Percentiles rank a stretch among this genome's conserved stretches.
Evolutionary conservation across 495 filamentous ascomycete species (phyloP).

Genomic region (Xylaria intraflava): DNA sequence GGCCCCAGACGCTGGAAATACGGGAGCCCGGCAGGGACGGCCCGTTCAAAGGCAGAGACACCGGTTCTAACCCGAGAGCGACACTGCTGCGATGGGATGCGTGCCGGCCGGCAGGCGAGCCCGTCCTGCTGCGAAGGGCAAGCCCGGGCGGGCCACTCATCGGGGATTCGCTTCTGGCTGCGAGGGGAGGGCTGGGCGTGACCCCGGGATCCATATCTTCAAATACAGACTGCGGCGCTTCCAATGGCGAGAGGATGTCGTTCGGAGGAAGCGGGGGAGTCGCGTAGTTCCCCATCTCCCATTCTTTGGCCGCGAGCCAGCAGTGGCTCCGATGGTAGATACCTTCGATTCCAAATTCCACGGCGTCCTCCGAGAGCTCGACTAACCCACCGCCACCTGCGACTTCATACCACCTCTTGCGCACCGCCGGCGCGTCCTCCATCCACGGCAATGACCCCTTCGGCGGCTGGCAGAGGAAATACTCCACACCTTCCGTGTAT

Average conservation of each 20-base stretch:
- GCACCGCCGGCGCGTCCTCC: conserved; percentile 56
- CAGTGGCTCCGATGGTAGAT: conserved; percentile 88
- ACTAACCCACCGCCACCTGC: conserved; percentile 64
- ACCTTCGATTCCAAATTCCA: conserved; percentile 83
- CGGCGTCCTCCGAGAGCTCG: conserved; percentile 69
- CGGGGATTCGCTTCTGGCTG: conserved; percentile 23
- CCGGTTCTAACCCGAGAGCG: conserved; percentile 41
- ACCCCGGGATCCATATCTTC: conserved; percentile 20
- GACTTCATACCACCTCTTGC: conserved; percentile 75
- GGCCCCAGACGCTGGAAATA: conserved; percentile 19
- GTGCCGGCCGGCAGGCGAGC: conserved; percentile 26
- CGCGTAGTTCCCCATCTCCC: conserved; percentile 37
- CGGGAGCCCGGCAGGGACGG: conserved; percentile 17
- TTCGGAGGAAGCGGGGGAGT: conserved; percentile 16
- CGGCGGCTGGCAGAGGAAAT: conserved; percentile 91
- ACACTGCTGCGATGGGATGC: conserved; percentile 36
- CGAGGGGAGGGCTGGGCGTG: conserved; percentile 16
- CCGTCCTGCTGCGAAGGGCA: conserved; percentile 26
- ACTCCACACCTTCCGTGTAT: conserved; percentile 78
- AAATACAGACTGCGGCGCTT: conserved; percentile 32
- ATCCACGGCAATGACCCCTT: conserved; percentile 81
- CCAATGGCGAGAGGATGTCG: conserved; percentile 26
- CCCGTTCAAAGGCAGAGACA: conserved; percentile 19
- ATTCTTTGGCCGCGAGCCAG: conserved; percentile 76
- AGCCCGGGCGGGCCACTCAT: conserved; percentile 25